Conservation (phyloP, 768 basidiomycete species). For the Leccinum arenicola region DNA sequence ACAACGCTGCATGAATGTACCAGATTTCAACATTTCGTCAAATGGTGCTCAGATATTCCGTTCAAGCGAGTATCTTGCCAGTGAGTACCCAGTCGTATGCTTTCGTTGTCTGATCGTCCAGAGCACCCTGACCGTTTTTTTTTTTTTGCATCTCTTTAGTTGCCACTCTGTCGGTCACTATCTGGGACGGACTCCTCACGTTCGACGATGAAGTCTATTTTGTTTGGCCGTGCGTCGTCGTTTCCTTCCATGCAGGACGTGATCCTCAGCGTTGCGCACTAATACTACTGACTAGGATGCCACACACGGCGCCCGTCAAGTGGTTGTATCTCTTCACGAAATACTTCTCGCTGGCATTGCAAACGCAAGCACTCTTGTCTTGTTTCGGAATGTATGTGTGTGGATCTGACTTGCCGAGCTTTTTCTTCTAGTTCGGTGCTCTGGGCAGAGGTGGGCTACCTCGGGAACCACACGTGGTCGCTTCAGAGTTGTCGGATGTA, state of each 20-base stretch:
- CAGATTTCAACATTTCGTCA: no score
- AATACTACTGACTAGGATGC: conserved; percentile 9
- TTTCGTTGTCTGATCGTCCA: neutral
- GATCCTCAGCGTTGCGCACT: neutral
- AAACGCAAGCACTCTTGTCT: conserved; percentile 10
- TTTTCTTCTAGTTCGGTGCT: neutral
- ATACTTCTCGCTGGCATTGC: conserved; percentile 16
- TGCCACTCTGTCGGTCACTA: conserved; percentile 4
- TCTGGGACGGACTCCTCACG: conserved; percentile 22
- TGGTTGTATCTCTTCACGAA: conserved; percentile 29
- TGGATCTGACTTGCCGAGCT: neutral
- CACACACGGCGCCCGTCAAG: conserved; percentile 17
- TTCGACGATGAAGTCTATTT: conserved; percentile 19
- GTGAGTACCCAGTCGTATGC: neutral
- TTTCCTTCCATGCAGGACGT: neutral
- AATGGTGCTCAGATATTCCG: neutral
- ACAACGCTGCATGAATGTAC: conserved; percentile 4
- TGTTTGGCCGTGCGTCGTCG: conserved; percentile 24
- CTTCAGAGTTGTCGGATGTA: conserved; percentile 9
- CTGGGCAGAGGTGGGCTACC: neutral
- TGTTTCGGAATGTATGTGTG: neutral
- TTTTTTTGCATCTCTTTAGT: conserved; percentile 3
- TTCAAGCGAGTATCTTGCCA: conserved; percentile 7
- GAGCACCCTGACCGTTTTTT: neutral
- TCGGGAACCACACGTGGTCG: neutral